These are phyloP conservation scores for Panaeolus papilionaceus DNA, from an alignment of 768 basidiomycete genomes.

Conservation along the genomic window DNA sequence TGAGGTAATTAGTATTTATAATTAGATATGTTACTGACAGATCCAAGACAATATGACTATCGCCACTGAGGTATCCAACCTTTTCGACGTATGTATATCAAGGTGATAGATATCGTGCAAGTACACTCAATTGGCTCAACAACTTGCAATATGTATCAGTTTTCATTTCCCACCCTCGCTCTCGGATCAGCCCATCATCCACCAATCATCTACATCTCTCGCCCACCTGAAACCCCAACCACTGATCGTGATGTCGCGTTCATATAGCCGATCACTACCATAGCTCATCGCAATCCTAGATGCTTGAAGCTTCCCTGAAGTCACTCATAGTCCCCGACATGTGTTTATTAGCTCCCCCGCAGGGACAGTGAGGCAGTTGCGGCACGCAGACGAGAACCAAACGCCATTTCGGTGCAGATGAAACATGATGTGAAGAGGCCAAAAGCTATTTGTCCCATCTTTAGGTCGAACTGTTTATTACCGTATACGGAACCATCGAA, in stretches of 20 bases:
- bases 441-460: background rate
- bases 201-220: background rate
- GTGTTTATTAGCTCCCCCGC: background rate
- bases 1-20: too few species aligned
- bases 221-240: constrained; percentile 4
- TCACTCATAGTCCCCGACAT: background rate
- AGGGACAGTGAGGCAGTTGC: background rate
- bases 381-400: constrained; percentile 1
- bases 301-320: background rate
- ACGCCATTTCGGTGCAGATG: background rate
- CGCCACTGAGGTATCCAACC: too few species aligned
- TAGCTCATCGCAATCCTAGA: background rate
- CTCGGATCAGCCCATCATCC: background rate
- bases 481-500: background rate
- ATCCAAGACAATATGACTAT: too few species aligned
- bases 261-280: background rate
- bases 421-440: background rate
- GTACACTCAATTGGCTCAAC: background rate
- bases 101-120: too few species aligned
- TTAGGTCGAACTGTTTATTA: background rate
- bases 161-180: background rate
- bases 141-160: background rate
- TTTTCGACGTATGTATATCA: too few species aligned
- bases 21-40: too few species aligned
- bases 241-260: background rate